These are phyloP conservation scores for Ascosphaera apis DNA, from an alignment of 2,329 filamentous ascomycete species.

Conservation along the genomic window DNA sequence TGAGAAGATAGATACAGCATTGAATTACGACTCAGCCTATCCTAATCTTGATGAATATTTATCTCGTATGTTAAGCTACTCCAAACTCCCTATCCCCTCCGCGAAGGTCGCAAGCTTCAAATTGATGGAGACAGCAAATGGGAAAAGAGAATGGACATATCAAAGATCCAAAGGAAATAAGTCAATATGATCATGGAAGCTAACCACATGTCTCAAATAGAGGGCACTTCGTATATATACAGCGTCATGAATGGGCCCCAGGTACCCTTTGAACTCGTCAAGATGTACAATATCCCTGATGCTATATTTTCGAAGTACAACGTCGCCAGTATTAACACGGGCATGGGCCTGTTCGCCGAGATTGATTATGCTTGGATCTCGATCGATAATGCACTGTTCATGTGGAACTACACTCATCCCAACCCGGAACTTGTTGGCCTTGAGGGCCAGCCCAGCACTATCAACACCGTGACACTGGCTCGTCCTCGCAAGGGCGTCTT, in stretches of 20 bases:
- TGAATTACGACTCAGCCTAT: slow-evolving; percentile 56
- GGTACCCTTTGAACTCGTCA: slow-evolving; percentile 72
- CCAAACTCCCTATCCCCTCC: background rate
- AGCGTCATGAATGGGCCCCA: slow-evolving; percentile 41
- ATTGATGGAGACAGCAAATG: too few species aligned
- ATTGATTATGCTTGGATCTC: slow-evolving; percentile 88
- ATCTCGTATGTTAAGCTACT: slow-evolving; percentile 40
- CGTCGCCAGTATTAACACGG: slow-evolving; percentile 61
- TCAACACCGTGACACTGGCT: slow-evolving; percentile 75
- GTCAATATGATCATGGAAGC: too few species aligned
- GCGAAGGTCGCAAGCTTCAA: too few species aligned
- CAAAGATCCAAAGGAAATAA: background rate
- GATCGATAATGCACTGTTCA: slow-evolving; percentile 84
- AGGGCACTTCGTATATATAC: slow-evolving; percentile 72
- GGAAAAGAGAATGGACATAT: background rate
- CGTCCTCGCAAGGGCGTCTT: slow-evolving; percentile 74
- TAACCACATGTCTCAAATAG: too few species aligned
- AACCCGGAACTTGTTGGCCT: slow-evolving; percentile 80
- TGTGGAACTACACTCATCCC: slow-evolving; percentile 94
- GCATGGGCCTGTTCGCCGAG: slow-evolving; percentile 86
- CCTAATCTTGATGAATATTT: slow-evolving; percentile 80
- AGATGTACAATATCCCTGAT: slow-evolving; percentile 76
- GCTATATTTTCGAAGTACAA: slow-evolving; percentile 86
- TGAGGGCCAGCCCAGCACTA: slow-evolving; percentile 69
- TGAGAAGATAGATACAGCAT: slow-evolving; percentile 55